Evolutionary conservation across 768 basidiomycete genomes (phyloP).

Genomic region (Albatrellus ellisii): DNA sequence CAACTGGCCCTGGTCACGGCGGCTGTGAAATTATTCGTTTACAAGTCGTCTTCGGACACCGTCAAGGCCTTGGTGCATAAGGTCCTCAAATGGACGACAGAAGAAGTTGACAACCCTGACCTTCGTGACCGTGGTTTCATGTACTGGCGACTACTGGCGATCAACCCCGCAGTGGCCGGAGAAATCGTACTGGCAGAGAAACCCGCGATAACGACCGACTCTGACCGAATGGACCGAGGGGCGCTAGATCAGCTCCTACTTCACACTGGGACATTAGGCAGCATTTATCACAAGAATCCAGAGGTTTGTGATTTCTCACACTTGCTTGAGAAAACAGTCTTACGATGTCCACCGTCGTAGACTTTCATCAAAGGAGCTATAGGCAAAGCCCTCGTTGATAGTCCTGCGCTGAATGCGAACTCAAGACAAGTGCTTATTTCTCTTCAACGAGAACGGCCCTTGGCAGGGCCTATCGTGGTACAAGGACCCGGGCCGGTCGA

Average conservation of each 20-base stretch:
- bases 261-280: conserved; percentile 87
- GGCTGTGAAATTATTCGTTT: conserved; percentile 90
- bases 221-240: conserved; percentile 94
- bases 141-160: conserved; percentile 97
- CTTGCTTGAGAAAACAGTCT: conserved; percentile 2
- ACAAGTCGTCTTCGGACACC: conserved; percentile 70
- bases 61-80: conserved; percentile 88
- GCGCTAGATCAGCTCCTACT: conserved; percentile 89
- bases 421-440: conserved; percentile 64
- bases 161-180: conserved; percentile 78
- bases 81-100: conserved; percentile 93
- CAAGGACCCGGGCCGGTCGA: conserved; percentile 54
- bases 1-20: conserved; percentile 93
- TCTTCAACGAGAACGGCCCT: conserved; percentile 37
- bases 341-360: conserved; percentile 1
- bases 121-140: conserved; percentile 95
- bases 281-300: conserved; percentile 97
- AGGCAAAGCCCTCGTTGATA: conserved; percentile 73
- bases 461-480: conserved; percentile 30
- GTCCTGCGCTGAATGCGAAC: conserved; percentile 76
- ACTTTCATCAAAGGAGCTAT: conserved; percentile 89
- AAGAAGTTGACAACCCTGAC: conserved; percentile 97
- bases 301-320: conserved; percentile 40
- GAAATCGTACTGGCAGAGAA: conserved; percentile 90
- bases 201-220: conserved; percentile 95